Conservation (phyloP, 805 yeast species). For the Starmerella sirachaensis region DNA sequence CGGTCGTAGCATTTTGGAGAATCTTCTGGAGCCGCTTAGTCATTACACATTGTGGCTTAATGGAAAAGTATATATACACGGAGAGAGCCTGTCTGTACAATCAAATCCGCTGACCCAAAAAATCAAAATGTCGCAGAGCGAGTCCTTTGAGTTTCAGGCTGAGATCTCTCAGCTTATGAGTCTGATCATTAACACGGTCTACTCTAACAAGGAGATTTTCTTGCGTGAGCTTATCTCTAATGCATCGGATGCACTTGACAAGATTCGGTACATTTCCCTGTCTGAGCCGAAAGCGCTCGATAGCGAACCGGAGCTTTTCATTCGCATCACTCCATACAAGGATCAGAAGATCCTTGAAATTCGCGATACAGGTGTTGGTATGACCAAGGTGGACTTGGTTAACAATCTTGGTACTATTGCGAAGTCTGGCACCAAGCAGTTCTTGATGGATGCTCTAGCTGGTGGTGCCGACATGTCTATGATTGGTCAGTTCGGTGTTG, state of each 20-base stretch:
- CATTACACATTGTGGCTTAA: neutral
- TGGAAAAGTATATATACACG: conserved; percentile 11
- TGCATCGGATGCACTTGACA: conserved; percentile 98
- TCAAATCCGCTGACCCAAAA: neutral
- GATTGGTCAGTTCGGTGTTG: conserved; percentile 99
- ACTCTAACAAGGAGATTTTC: conserved; percentile 98
- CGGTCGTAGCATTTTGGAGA: conserved; percentile 7
- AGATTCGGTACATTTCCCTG: conserved; percentile 92
- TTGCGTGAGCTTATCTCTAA: conserved; percentile 97
- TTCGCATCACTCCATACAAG: conserved; percentile 94
- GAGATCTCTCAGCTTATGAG: conserved; percentile 99
- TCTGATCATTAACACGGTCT: conserved; percentile 98
- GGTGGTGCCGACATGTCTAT: conserved; percentile 99
- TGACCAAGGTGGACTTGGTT: conserved; percentile 98
- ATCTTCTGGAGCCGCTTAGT: conserved; percentile 15
- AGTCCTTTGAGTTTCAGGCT: conserved; percentile 81
- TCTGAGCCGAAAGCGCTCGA: conserved; percentile 86
- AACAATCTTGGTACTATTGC: conserved; percentile 99
- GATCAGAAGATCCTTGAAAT: conserved; percentile 89
- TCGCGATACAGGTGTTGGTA: conserved; percentile 99
- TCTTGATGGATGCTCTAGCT: conserved; percentile 91
- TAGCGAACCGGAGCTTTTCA: conserved; percentile 89
- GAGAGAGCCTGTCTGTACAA: neutral
- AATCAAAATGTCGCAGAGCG: conserved; percentile 25
- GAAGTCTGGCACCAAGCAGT: conserved; percentile 98